Base-by-base conservation (phyloP, 2,329 filamentous ascomycete species). In the Apiospora kogelbergensis region DNA sequence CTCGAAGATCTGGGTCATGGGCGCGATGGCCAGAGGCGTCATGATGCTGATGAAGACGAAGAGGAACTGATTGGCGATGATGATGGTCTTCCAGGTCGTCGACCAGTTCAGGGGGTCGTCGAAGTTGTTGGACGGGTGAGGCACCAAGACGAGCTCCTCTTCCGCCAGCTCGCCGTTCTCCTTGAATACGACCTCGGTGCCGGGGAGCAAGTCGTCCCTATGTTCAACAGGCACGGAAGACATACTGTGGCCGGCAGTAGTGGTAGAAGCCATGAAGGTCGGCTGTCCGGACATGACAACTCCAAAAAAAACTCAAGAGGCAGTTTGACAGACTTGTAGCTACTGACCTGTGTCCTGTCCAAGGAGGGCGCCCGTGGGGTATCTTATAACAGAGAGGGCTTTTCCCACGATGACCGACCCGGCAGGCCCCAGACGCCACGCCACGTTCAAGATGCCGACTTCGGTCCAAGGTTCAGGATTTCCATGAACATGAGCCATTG, bases 11-110 rank as follows among this genome's bases (percentile, higher is more conserved):
- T 75, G 71, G 9, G 79, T 78, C 70, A 81, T 70, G 15, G 79
- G 78, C 63, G 79, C 73, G 67, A 80, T 78, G 63, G 78, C 76
- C 42, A 80, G 74, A 11, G 78, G 76, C 45, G 78, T 79, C 69
- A 80, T 69, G 71, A 80, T 78, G 72, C 74, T 76, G 69, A 78
- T 74, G 71, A 80, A 79, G 45, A 79, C 76, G 70, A 80, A 78
- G 66, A 79, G 63, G 64, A 73, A 76, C 72, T 79, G 76, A 71
- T 79, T 79, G 67, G 76, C 65, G 68, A 81, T 74, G 11, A 79
- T 70, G 63, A 74, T 73, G 20, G 72, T 63, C 66, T 80, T 80
- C 77, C 76, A 79, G 46, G 48, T 71, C 66, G 67, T 53, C 66
- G 67, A 77, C 79, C 78, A 80, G 71, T 81, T 80, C 74, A 77